phyloP scores from a whole-genome alignment of 495 filamentous ascomycete species.

The Aspergillus biplanus region DNA sequence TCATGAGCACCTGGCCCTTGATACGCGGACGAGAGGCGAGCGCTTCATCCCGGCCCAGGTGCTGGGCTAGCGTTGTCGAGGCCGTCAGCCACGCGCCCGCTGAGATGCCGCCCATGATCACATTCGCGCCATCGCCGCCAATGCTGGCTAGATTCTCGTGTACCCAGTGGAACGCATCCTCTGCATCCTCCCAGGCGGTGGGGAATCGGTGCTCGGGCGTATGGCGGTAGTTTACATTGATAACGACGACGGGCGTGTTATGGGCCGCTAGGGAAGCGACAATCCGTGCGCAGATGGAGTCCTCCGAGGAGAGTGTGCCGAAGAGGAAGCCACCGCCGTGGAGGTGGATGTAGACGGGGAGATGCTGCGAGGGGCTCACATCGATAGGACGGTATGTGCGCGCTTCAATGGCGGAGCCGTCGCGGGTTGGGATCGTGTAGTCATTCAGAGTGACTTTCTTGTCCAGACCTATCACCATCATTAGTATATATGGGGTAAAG shows the following conservation, averaged over 20 bases:
- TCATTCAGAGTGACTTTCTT: slow-evolving; percentile 34
- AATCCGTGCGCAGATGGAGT: slow-evolving; percentile 48
- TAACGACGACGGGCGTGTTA: slow-evolving; percentile 34
- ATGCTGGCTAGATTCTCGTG: slow-evolving; percentile 37
- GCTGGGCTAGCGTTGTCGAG: slow-evolving; percentile 37
- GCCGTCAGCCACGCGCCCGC: slow-evolving; percentile 51
- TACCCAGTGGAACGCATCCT: slow-evolving; percentile 53
- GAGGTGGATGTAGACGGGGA: slow-evolving; percentile 52
- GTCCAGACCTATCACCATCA: slow-evolving; percentile 18
- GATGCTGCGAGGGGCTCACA: slow-evolving; percentile 24
- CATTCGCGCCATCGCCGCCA: slow-evolving; percentile 27
- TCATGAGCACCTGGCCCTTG: slow-evolving; percentile 48
- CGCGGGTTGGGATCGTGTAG: slow-evolving; percentile 42
- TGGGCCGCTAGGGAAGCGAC: slow-evolving; percentile 30
- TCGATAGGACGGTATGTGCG: slow-evolving; percentile 46
- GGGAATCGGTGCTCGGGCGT: slow-evolving; percentile 47
- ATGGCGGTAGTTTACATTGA: slow-evolving; percentile 54
- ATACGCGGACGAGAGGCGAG: slow-evolving; percentile 35
- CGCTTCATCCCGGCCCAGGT: slow-evolving; percentile 26
- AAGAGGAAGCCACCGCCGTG: slow-evolving; percentile 57
- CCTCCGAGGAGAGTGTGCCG: slow-evolving; percentile 49
- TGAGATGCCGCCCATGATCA: slow-evolving; percentile 53
- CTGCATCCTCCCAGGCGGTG: slow-evolving; percentile 49
- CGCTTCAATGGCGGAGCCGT: slow-evolving; percentile 43
- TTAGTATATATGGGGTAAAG: neutral